Percentiles rank a stretch among this genome's conserved stretches.
These are phyloP conservation scores for Planoprotostelium fungivorum DNA, from an alignment of 78 protist genomes.

Conservation along the genomic window DNA sequence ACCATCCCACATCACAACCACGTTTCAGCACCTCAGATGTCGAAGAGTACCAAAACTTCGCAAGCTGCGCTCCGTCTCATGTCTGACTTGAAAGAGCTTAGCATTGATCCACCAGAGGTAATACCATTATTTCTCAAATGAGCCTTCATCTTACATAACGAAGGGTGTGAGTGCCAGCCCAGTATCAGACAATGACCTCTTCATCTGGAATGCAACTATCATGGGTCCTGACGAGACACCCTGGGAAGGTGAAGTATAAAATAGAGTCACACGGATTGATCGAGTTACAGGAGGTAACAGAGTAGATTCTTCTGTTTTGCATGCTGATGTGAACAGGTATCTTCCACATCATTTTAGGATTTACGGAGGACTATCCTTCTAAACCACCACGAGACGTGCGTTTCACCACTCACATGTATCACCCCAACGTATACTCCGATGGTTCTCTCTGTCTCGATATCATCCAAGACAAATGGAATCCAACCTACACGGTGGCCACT, in stretches of 20 bases:
- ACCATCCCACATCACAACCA: too few species aligned
- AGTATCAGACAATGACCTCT: background rate
- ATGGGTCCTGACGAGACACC: constrained; percentile 74
- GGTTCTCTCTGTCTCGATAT: constrained; percentile 95
- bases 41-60: too few species aligned
- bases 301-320: background rate
- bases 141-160: background rate
- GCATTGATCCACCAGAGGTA: background rate
- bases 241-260: constrained; percentile 65
- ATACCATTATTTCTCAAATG: background rate
- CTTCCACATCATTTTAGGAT: constrained; percentile 23
- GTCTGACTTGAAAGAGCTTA: background rate
- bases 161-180: background rate
- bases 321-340: too few species aligned
- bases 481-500: constrained; percentile 85
- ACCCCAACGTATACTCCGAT: constrained; percentile 74
- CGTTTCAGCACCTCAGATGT: too few species aligned
- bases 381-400: constrained; percentile 54
- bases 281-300: background rate
- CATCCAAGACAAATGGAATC: constrained; percentile 90
- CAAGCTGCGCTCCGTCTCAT: background rate
- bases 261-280: too few species aligned
- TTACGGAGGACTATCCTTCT: constrained; percentile 47
- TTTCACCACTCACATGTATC: constrained; percentile 35
- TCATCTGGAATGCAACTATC: constrained; percentile 61